Percentiles rank a stretch among this genome's conserved stretches.
Evolutionary conservation across 345 rosid genomes (phyloP).

Genomic region (Populus euphratica): DNA sequence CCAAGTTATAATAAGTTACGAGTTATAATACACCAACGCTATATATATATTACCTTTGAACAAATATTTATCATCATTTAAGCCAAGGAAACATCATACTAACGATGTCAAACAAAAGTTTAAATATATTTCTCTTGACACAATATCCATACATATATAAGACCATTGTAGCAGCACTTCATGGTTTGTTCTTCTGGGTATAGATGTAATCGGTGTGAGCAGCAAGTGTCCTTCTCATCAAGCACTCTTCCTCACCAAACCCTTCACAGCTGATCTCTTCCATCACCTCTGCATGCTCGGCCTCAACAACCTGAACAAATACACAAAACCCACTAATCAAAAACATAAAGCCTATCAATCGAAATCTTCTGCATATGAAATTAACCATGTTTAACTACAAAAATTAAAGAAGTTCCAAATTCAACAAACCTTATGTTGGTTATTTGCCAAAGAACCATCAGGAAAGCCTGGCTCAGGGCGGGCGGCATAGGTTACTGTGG

Average conservation of each 20-base stretch:
- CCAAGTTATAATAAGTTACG: too few species aligned
- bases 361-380: too few species aligned
- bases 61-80: too few species aligned
- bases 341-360: background rate
- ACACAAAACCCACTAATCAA: background rate
- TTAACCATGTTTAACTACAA: too few species aligned
- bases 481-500: slow-evolving; percentile 40
- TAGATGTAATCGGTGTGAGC: slow-evolving; percentile 28
- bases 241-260: slow-evolving; percentile 22
- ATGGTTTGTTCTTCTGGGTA: slow-evolving; percentile 23
- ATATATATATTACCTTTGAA: too few species aligned
- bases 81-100: too few species aligned
- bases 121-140: too few species aligned
- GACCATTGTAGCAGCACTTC: background rate
- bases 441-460: slow-evolving; percentile 20
- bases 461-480: slow-evolving; percentile 39
- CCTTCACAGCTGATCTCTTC: slow-evolving; percentile 21
- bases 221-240: slow-evolving; percentile 23
- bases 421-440: slow-evolving; percentile 33
- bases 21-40: too few species aligned
- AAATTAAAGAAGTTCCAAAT: background rate
- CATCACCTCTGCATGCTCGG: background rate
- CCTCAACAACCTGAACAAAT: background rate
- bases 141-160: too few species aligned
- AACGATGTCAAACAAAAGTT: too few species aligned